These are phyloP conservation scores for Schizochytrium sp. DNA, from an alignment of 108 stramenopile species.

Conservation along the genomic window DNA sequence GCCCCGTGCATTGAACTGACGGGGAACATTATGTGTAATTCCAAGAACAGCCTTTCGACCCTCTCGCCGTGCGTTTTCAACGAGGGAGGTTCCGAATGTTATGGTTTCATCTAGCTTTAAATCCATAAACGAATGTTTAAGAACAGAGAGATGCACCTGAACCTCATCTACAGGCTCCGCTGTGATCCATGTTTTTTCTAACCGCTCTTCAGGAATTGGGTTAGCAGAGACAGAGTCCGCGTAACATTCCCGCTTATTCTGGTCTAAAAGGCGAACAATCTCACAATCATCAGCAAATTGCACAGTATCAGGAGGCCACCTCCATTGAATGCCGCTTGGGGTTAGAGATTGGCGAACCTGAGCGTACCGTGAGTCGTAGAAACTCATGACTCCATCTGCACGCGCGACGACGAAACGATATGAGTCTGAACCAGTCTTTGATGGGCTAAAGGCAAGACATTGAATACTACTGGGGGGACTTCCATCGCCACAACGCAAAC, in stretches of 20 bases:
- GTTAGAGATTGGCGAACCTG: not conserved
- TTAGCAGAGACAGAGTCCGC: slow-evolving; percentile 46
- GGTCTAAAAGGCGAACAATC: slow-evolving; percentile 13
- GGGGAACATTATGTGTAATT: not conserved
- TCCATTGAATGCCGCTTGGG: not conserved
- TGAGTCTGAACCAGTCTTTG: not conserved
- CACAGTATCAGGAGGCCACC: not conserved
- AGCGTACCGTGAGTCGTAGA: not conserved
- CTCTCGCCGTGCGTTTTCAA: not conserved
- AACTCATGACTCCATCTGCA: not conserved
- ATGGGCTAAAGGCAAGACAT: not conserved
- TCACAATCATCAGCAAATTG: slow-evolving; percentile 51
- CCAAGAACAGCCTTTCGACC: not conserved
- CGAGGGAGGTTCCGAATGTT: not conserved
- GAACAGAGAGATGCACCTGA: not conserved
- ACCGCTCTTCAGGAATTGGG: slow-evolving; percentile 17
- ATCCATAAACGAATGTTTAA: not conserved
- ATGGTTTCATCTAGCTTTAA: not conserved
- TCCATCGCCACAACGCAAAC: not conserved
- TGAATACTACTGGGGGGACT: not conserved
- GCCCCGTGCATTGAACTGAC: not conserved
- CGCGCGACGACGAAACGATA: not conserved
- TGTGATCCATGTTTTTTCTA: not conserved
- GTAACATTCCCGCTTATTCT: not conserved
- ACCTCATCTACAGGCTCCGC: not conserved